These are phyloP conservation scores for Chamaenerion angustifolium DNA, from an alignment of 345 rosid species.

Conservation along the genomic window DNA sequence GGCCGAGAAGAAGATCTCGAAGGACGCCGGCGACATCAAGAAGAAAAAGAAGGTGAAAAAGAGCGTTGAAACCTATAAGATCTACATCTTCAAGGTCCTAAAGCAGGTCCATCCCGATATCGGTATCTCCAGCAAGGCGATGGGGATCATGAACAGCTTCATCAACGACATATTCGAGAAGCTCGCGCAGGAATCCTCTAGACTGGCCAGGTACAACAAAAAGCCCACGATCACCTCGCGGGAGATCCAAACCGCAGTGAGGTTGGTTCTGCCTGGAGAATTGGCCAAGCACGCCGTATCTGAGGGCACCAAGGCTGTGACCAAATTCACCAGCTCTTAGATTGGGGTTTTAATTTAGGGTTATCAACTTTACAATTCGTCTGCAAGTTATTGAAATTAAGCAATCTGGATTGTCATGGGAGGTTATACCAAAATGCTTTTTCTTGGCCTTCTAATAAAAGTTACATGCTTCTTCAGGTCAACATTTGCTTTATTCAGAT, in stretches of 20 bases:
- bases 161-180: constrained; percentile 65
- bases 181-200: constrained; percentile 47
- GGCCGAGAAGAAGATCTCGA: constrained; percentile 49
- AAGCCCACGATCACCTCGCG: constrained; percentile 58
- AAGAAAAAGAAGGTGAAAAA: constrained; percentile 45
- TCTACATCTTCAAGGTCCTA: constrained; percentile 54
- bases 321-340: constrained; percentile 56
- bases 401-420: too few relatives aligned
- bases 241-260: constrained; percentile 60
- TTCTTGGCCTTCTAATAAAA: too few relatives aligned
- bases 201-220: constrained; percentile 55
- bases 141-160: constrained; percentile 71
- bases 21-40: constrained; percentile 31
- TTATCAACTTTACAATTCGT: not conserved
- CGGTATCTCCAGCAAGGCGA: constrained; percentile 55
- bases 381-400: too few relatives aligned
- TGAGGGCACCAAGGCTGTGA: constrained; percentile 59
- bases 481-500: too few relatives aligned
- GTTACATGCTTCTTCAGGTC: too few relatives aligned
- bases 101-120: constrained; percentile 51
- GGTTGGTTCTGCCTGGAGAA: constrained; percentile 55
- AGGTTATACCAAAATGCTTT: too few relatives aligned
- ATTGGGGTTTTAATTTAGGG: not conserved
- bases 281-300: constrained; percentile 62
- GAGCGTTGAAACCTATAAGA: constrained; percentile 56